Conservation (phyloP, 208 protist genomes). For the Leishmania mexicana region DNA sequence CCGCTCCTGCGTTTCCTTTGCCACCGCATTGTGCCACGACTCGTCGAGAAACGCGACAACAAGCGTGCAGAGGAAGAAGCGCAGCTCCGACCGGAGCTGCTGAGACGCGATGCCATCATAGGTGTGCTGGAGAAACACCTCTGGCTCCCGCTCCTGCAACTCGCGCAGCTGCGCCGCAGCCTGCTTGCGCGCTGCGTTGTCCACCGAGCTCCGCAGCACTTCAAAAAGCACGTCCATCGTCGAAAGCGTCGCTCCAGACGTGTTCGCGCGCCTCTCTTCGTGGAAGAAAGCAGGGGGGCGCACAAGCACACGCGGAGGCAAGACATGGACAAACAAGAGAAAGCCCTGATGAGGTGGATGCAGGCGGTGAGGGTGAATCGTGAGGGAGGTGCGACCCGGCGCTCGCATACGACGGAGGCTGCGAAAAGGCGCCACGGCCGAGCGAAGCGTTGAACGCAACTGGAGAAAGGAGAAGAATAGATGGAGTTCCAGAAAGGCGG, state of each 20-base stretch:
- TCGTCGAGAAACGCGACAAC: conserved; percentile 70
- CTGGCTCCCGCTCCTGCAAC: conserved; percentile 56
- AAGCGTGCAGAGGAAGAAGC: conserved; percentile 72
- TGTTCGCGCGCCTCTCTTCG: neutral
- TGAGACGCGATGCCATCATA: conserved; percentile 46
- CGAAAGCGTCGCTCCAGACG: conserved; percentile 12
- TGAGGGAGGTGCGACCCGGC: neutral
- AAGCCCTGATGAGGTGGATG: neutral
- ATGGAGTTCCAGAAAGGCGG: neutral
- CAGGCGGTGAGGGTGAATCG: neutral
- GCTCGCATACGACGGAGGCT: neutral
- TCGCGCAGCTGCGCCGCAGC: conserved; percentile 56
- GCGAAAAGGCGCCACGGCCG: neutral
- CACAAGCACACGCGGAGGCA: neutral
- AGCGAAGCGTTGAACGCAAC: neutral
- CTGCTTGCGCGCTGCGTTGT: conserved; percentile 66
- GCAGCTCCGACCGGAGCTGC: conserved; percentile 25
- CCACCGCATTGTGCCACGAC: conserved; percentile 58
- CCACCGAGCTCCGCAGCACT: conserved; percentile 50
- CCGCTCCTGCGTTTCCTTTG: conserved; percentile 32
- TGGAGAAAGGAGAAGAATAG: neutral
- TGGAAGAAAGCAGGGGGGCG: neutral
- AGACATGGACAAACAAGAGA: neutral
- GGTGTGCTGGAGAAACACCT: conserved; percentile 65
- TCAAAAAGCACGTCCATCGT: conserved; percentile 61